Conservation (phyloP, 306 rosid species). For the Dryas alaskensis region DNA sequence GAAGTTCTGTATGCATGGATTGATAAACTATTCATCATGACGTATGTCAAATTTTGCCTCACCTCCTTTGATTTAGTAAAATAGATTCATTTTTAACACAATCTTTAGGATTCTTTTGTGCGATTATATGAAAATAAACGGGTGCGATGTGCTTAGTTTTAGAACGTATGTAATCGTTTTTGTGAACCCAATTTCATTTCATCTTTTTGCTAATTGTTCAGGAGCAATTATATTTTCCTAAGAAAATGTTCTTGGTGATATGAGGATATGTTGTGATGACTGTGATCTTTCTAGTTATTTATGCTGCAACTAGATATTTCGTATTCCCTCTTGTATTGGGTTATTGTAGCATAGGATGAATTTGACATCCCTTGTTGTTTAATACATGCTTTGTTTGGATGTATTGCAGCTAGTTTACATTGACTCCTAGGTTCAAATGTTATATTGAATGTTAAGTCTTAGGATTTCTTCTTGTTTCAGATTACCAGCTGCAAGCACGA, state of each 20-base stretch:
- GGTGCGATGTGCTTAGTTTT: background rate
- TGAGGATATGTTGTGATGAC: background rate
- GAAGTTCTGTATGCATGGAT: background rate
- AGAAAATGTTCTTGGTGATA: background rate
- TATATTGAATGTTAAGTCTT: conserved; percentile 1
- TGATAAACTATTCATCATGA: background rate
- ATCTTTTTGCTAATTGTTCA: background rate
- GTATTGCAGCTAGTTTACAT: background rate
- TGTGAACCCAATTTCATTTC: background rate
- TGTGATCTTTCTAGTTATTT: conserved; percentile 4
- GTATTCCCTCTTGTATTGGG: background rate
- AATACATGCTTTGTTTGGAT: background rate
- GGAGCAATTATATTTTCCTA: background rate
- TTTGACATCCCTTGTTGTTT: background rate
- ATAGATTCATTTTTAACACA: background rate
- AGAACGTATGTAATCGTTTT: background rate
- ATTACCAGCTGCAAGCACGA: conserved; percentile 90
- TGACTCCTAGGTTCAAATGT: background rate
- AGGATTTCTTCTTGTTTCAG: conserved; percentile 40
- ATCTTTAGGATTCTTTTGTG: background rate
- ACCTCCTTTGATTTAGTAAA: background rate
- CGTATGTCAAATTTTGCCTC: background rate
- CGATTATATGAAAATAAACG: background rate
- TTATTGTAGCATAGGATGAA: background rate
- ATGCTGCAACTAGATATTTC: background rate